Evolutionary conservation across 2,329 filamentous ascomycete genomes (phyloP), one percentile per base, ranked within the genome.

Genomic region (Botryosphaeria agaves): DNA sequence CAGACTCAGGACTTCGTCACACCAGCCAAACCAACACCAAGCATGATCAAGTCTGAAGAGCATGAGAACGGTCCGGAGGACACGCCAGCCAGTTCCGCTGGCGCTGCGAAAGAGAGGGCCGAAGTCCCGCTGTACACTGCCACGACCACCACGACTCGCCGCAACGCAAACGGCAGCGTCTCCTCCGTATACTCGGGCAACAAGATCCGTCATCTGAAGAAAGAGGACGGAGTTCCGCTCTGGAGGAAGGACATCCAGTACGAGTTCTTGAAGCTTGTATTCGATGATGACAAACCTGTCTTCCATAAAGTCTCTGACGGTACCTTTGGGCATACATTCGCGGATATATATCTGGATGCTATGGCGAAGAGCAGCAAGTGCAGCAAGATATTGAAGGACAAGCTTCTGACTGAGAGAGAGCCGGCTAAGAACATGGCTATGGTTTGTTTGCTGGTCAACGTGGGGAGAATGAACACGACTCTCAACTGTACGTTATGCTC

Each of bases 291-390:
- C 34, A 64, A 61, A 31, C 61, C 60, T 38, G 84, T 84, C 47
- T 98, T 98, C 52, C 92, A 83, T 48, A 92, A 92, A 50, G 79
- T 80, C 51, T 92, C 87, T 52, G 84, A 93, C 42, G 69, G 69
- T 34, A 75, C 76, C 46, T 74, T 79, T 45, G 79, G 71, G 40
- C 55, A 68, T 44, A 72, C 66, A 5, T 98, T 98, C 52, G 85
- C 89, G 36, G 85, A 95, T 52, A 72, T 98, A 36, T 98, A 98
- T 57, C 87, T 98, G 46, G 89, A 95, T 55, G 87, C 89, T 36
- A 95, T 98, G 87, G 84, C 89, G 3, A 73, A 84, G 53, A 98
- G 89, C 59, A 94, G 83, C 65, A 98, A 98, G 64, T 95, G 87
- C 17, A 95, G 89, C 65, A 95, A 95, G 59, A 89, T 98, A 29